A percentile compares a stretch with the other conserved stretches of the same genome.
Evolutionary conservation across 192 early-diverging fungal species (phyloP).

Genomic region (Podila verticillata): DNA sequence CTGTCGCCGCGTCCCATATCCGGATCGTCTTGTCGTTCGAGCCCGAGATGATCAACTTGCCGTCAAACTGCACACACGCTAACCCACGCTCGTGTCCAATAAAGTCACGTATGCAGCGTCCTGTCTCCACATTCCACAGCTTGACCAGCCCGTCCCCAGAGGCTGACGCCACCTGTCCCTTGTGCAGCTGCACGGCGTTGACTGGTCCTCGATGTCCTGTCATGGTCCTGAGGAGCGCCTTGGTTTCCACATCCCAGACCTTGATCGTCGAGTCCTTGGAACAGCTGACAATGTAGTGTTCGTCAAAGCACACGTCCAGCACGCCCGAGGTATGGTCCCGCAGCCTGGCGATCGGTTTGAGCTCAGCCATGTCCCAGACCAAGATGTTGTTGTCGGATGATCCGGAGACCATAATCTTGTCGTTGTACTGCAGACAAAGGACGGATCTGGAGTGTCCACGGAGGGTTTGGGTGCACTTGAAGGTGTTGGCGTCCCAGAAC

Average conservation of each 20-base stretch:
- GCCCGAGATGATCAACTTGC: conserved; percentile 78
- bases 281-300: conserved; percentile 79
- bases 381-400: conserved; percentile 88
- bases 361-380: conserved; percentile 80
- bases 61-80: conserved; percentile 88
- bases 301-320: conserved; percentile 87
- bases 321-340: conserved; percentile 84
- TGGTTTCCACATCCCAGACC: conserved; percentile 81
- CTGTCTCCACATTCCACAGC: conserved; percentile 79
- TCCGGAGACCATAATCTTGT: conserved; percentile 78
- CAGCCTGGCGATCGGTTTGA: conserved; percentile 59
- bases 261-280: conserved; percentile 94
- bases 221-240: conserved; percentile 70
- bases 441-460: conserved; percentile 75
- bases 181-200: conserved; percentile 87
- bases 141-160: conserved; percentile 86
- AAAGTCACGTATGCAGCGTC: conserved; percentile 78
- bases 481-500: conserved; percentile 82
- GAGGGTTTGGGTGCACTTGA: conserved; percentile 66
- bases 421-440: conserved; percentile 86
- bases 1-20: conserved; percentile 80
- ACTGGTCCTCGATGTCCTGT: conserved; percentile 92
- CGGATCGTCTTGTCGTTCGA: conserved; percentile 86
- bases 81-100: conserved; percentile 82
- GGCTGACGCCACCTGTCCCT: conserved; percentile 79